Evolutionary conservation across 495 filamentous ascomycete species (phyloP).

Genomic region (Hypoxylon fuscum): DNA sequence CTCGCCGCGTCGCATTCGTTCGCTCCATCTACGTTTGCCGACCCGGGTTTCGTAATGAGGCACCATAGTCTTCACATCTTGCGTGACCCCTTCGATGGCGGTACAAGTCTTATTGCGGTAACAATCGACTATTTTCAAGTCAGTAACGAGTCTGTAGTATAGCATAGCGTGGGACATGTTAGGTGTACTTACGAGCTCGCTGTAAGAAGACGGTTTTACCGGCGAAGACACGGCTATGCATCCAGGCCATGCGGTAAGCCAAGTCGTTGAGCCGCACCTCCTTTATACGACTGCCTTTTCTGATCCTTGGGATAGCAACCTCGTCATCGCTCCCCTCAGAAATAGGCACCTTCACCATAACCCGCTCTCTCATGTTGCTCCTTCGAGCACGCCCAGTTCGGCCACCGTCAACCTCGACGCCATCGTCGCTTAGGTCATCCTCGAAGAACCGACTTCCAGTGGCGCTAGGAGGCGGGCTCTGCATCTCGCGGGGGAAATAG

Average conservation of each 20-base stretch:
- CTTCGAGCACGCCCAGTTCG: conserved; percentile 46
- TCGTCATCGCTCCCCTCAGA: conserved; percentile 67
- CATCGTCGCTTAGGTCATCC: conserved; percentile 59
- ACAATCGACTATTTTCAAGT: conserved; percentile 76
- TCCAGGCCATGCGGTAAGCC: conserved; percentile 95
- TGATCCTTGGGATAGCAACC: conserved; percentile 76
- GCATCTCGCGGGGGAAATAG: conserved; percentile 89
- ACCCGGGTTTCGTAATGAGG: conserved; percentile 89
- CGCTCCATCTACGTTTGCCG: conserved; percentile 85
- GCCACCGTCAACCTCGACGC: conserved; percentile 60
- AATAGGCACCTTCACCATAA: conserved; percentile 75
- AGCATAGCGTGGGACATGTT: neutral
- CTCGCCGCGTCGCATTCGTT: conserved; percentile 60
- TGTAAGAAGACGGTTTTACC: conserved; percentile 89
- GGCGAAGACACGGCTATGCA: conserved; percentile 87
- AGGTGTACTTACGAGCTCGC: conserved; percentile 77
- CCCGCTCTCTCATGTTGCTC: conserved; percentile 51
- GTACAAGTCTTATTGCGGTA: conserved; percentile 92
- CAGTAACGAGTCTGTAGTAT: conserved; percentile 15
- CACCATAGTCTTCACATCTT: conserved; percentile 74
- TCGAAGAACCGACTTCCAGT: conserved; percentile 73
- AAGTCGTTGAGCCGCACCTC: conserved; percentile 90
- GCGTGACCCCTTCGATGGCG: conserved; percentile 76
- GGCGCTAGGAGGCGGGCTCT: conserved; percentile 73
- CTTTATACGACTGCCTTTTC: conserved; percentile 70